Base-by-base conservation (phyloP, 2,329 filamentous ascomycete species). In the Fusarium nisikadoi region DNA sequence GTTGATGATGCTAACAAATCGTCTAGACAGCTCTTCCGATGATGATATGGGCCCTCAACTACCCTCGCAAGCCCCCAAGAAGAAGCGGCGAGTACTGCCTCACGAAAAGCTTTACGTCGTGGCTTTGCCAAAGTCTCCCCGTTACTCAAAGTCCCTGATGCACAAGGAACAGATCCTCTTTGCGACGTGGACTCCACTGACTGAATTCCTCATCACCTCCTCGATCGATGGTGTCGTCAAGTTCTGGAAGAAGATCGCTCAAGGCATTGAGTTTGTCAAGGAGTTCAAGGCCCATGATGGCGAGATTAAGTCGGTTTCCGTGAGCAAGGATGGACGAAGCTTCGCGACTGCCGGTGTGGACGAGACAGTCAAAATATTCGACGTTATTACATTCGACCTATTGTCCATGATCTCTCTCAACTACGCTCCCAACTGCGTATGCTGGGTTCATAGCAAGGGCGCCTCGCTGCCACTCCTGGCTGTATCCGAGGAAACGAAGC, bases 111-210 rank as follows among this genome's bases (percentile, higher is more conserved):
- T 98, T 77, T 98, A 98, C 83, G 86, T 98, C 71, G 93, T 94
- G 65, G 95, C 96, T 42, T 88, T 99, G 41, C 96, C 96, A 8
- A 89, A 89, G 55, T 93, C 94, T 25, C 78, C 87, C 41, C 92
- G 94, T 49, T 99, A 99, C 83, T 97, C 93, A 65, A 97, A 95
- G 79, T 98, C 96, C 49, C 86, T 99, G 78, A 99, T 99, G 97
- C 96, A 99, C 87, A 95, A 95, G 84, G 96, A 99, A 75, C 94
- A 97, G 83, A 84, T 99, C 54, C 89, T 92, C 63, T 98, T 95
- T 78, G 89, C 94, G 71, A 97, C 92, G 17, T 91, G 97, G 80
- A 97, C 97, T 2, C 95, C 95, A 2, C 85, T 92, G 66, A 98
- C 95, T 66, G 96, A 98, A 75, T 99, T 99, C 79, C 86, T 99